These are phyloP conservation scores for Tylopilus sp. DNA, from an alignment of 1,284 basidiomycete genomes.

Conservation along the genomic window DNA sequence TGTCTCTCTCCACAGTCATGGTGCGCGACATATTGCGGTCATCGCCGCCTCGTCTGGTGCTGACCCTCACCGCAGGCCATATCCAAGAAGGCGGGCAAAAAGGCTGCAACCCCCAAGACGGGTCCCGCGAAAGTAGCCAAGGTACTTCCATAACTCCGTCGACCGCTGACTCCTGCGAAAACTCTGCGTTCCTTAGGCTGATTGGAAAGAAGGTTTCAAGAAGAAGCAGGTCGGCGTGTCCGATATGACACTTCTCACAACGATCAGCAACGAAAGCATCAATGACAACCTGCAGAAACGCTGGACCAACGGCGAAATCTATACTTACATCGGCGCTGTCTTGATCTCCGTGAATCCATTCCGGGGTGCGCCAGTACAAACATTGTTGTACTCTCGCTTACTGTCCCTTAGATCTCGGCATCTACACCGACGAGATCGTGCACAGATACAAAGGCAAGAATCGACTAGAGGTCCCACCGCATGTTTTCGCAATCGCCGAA, in stretches of 20 bases:
- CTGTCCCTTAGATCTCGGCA: slow-evolving; percentile 73
- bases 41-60: neutral
- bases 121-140: slow-evolving; percentile 67
- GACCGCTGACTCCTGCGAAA: slow-evolving; percentile 1
- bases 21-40: slow-evolving; percentile 12
- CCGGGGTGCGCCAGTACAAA: slow-evolving; percentile 56
- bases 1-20: slow-evolving; percentile 16
- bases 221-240: slow-evolving; percentile 97
- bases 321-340: slow-evolving; percentile 98
- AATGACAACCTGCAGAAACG: slow-evolving; percentile 97
- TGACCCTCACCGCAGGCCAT: slow-evolving; percentile 53
- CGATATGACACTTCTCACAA: slow-evolving; percentile 97
- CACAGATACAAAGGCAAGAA: slow-evolving; percentile 95
- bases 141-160: slow-evolving; percentile 37
- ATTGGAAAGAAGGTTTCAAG: slow-evolving; percentile 98
- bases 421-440: slow-evolving; percentile 88
- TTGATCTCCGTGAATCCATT: slow-evolving; percentile 99
- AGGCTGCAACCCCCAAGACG: slow-evolving; percentile 64
- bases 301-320: slow-evolving; percentile 95
- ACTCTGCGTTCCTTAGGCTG: slow-evolving; percentile 55
- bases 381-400: slow-evolving; percentile 2
- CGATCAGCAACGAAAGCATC: slow-evolving; percentile 96
- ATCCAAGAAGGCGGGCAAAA: slow-evolving; percentile 91
- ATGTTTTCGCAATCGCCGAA: slow-evolving; percentile 98
- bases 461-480: slow-evolving; percentile 94